Conservation (phyloP, 345 rosid genomes). For the Bruguiera sexangula region DNA sequence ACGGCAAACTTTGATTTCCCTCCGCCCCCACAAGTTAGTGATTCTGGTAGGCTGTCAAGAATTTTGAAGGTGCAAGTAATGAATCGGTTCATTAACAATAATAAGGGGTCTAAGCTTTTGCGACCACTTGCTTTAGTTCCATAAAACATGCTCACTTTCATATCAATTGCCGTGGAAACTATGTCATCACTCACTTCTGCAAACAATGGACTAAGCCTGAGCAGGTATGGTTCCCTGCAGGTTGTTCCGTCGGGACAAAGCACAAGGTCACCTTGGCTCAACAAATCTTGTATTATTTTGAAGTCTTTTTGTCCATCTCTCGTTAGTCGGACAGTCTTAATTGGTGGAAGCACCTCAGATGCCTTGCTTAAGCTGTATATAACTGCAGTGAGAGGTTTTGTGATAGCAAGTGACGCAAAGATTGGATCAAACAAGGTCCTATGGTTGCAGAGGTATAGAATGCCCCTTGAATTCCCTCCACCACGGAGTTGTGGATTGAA, state of each 20-base stretch:
- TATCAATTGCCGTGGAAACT: conserved; percentile 25
- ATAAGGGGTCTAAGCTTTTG: conserved; percentile 31
- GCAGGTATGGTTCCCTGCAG: conserved; percentile 68
- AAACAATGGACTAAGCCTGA: conserved; percentile 74
- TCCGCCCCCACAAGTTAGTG: conserved; percentile 17
- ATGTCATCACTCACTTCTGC: conserved; percentile 53
- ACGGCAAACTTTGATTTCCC: conserved; percentile 46
- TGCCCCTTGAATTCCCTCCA: conserved; percentile 15
- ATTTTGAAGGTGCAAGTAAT: conserved; percentile 4
- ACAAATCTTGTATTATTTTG: conserved; percentile 38
- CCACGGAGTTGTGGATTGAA: neutral
- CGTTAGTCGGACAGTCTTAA: conserved; percentile 54
- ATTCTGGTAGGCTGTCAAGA: conserved; percentile 17
- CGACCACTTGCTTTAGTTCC: conserved; percentile 34
- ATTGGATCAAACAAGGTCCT: conserved; percentile 76
- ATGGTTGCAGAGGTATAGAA: conserved; percentile 72
- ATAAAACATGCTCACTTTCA: conserved; percentile 26
- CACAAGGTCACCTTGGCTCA: conserved; percentile 56
- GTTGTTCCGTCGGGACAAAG: conserved; percentile 91
- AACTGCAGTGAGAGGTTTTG: conserved; percentile 56
- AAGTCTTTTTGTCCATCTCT: conserved; percentile 52
- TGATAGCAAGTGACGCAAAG: conserved; percentile 39
- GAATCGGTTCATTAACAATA: conserved; percentile 29
- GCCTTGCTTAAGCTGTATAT: conserved; percentile 69
- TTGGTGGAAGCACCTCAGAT: conserved; percentile 64